Base-by-base conservation (phyloP, 805 yeast species). In the Candida maris region DNA sequence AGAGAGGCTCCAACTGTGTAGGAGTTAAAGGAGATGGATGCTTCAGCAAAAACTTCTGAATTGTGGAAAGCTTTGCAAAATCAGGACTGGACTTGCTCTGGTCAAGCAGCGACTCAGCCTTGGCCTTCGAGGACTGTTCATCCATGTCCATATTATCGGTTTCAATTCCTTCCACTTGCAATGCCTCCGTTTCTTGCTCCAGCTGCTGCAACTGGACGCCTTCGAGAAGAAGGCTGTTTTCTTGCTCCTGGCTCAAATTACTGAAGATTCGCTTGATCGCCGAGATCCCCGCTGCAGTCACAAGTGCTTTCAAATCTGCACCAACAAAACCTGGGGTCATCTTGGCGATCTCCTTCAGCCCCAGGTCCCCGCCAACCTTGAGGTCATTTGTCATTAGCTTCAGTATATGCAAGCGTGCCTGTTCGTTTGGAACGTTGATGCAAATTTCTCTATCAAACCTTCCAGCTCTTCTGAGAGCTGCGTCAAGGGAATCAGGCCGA, bases 251-350 rank as follows among this genome's bases (percentile, higher is more conserved):
- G 45, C 70, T 65, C 46, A 77, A 62, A 24, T 77, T 68, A 38
- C 78, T 76, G 57, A 91, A 91, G 4, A 93, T 89, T 48, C 98
- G 73, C 56, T 91, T 89, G 44, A 93, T 89, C 1, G 97, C 96
- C 45, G 85, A 75, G 14, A 88, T 84, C 39, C 97, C 97, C 0
- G 98, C 96, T 3, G 96, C 96, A 0, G 96, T 79, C 1, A 86
- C 94, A 39, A 93, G 70, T 10, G 97, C 94, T 52, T 88, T 87
- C 48, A 93, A 71, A 67, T 93, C 98, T 1, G 98, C 98, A 35
- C 97, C 98, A 2, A 93, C 98, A 61, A 79, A 93, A 12, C 98
- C 98, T 0, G 98, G 97, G 0, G 98, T 93, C 67, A 85, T 67
- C 54, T 89, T 89, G 2, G 97, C 96, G 34, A 93, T 67, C 42